phyloP scores from a whole-genome alignment of 1,284 basidiomycete species.

The Sparassis latifolia region DNA sequence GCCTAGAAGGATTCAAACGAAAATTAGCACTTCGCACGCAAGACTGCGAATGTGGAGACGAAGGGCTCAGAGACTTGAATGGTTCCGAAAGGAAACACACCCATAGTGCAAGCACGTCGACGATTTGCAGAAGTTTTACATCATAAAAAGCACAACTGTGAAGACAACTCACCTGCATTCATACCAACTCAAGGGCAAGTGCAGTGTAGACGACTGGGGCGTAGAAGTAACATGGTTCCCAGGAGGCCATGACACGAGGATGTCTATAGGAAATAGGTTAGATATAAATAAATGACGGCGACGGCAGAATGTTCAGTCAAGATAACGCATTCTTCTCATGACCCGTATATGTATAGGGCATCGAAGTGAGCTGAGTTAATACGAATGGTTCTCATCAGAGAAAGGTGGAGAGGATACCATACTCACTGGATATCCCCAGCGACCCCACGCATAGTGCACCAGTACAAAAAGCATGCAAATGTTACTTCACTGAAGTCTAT shows the following conservation, averaged over 20 bases:
- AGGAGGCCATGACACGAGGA: too few relatives aligned
- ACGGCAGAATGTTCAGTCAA: conserved; percentile 29
- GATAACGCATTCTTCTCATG: conserved; percentile 47
- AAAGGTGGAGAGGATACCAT: background rate
- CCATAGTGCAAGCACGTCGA: conserved; percentile 56
- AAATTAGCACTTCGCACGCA: background rate
- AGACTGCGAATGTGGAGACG: background rate
- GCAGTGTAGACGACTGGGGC: too few relatives aligned
- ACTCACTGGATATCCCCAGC: background rate
- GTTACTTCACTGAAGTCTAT: too few relatives aligned
- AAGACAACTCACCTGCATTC: conserved; percentile 14
- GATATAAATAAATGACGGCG: background rate
- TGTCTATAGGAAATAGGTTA: too few relatives aligned
- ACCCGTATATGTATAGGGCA: conserved; percentile 24
- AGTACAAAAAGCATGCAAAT: too few relatives aligned
- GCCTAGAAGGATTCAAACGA: too few relatives aligned
- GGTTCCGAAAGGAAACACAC: conserved; percentile 59
- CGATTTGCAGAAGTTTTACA: conserved; percentile 43
- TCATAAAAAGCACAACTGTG: conserved; percentile 21
- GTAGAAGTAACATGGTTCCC: too few relatives aligned
- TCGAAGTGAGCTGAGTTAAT: conserved; percentile 64
- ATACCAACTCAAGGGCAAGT: too few relatives aligned
- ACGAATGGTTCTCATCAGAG: conserved; percentile 43
- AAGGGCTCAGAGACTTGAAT: conserved; percentile 69
- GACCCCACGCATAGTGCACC: too few relatives aligned